phyloP scores from a whole-genome alignment of 306 rosid species.

The Pyrus pyrifolia region DNA sequence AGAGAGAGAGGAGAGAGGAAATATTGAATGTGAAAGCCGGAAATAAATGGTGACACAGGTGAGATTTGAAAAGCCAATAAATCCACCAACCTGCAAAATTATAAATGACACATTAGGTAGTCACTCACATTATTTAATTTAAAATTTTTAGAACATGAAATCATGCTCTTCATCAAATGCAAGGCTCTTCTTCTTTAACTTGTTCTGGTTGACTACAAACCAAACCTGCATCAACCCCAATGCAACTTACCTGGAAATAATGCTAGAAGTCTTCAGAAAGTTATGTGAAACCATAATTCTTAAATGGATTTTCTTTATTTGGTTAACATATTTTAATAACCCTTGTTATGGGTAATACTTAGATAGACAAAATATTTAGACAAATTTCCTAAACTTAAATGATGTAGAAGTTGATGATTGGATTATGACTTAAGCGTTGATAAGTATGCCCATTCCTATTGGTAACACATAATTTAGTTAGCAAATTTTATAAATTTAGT shows the following conservation, averaged over 20 bases:
- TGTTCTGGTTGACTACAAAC: constrained; percentile 36
- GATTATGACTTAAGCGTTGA: no score
- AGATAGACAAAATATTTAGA: no score
- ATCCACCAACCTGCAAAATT: constrained; percentile 9
- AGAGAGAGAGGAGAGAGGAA: background rate
- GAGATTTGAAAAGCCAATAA: constrained; percentile 12
- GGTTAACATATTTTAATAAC: constrained; percentile 4
- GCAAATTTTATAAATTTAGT: no score
- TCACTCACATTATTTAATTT: background rate
- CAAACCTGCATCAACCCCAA: constrained; percentile 46
- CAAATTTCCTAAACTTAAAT: no score
- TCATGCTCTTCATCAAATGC: constrained; percentile 20
- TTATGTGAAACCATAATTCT: constrained; percentile 1
- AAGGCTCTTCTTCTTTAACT: background rate
- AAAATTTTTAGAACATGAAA: background rate
- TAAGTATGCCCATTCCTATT: fast-evolving
- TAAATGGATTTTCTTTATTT: background rate
- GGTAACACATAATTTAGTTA: no score
- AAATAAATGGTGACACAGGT: constrained; percentile 30
- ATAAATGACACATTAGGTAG: constrained; percentile 11
- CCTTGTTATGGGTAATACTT: background rate
- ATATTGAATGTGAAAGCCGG: background rate
- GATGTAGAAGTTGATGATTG: no score
- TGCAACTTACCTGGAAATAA: constrained; percentile 10
- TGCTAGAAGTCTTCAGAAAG: background rate